Base-by-base conservation (phyloP, 257 asterid species). In the Fraxinus quadrangulata region DNA sequence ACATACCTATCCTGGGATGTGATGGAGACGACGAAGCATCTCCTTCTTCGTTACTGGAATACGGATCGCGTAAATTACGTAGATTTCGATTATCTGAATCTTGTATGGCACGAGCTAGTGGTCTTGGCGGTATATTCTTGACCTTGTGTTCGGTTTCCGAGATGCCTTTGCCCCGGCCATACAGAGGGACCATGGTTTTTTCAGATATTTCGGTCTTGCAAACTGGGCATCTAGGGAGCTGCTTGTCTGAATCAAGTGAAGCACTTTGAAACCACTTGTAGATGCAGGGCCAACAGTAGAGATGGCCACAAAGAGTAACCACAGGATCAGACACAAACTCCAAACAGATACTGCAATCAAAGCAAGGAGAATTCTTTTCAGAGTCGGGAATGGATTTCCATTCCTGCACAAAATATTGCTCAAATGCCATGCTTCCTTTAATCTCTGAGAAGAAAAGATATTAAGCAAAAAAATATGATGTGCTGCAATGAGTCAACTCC, bases 201-300 rank as follows among this genome's bases (percentile, higher is more conserved):
- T 78, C 87, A 11, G 96, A 90, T 67, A 93, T 87, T 81, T 89
- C 89, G 6, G 97, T 87, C 89, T 93, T 90, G 96, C 97, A 93
- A 78, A 93, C 84, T 0, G 98, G 98, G 82, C 98, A 93, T 4
- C 85, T 84, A 16, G 89, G 87, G 33, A 30, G 80, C 33, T 85
- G 79, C 42, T 85, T 85, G 6, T 85, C 80, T 1, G 92, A 33
- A 49, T 88, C 61, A 14, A 78, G 81, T 42, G 91, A 84, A 13
- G 81, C 45, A 2, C 39, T 80, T 75, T 91, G 94, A 70, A 91
- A 71, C 96, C 97, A 91, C 67, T 90, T 87, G 88, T 91, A 93
- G 86, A 93, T 93, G 85, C 98, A 91, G 2, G 98, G 96, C 98
- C 98, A 93, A 39, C 98, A 91, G 77, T 91, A 93, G 73, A 93